Conservation (phyloP, 768 basidiomycete genomes). For the Cystofilobasidium capitatum region DNA sequence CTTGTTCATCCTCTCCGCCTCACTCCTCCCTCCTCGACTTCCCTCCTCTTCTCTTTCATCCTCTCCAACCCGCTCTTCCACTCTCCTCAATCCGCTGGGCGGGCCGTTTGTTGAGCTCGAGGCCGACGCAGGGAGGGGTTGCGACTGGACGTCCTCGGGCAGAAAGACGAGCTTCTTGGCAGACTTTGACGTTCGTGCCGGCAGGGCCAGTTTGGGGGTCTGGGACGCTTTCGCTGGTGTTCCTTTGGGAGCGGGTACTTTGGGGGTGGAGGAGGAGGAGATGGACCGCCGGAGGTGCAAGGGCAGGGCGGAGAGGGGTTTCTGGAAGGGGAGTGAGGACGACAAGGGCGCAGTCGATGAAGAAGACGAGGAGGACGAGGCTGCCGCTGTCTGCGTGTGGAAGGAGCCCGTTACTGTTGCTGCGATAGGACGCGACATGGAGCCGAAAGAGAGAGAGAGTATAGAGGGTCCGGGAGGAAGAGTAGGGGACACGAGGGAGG, state of each 20-base stretch:
- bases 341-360: no score
- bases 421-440: no score
- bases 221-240: slow-evolving; percentile 18
- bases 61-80: slow-evolving; percentile 48
- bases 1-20: slow-evolving; percentile 81
- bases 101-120: slow-evolving; percentile 6
- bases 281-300: not conserved
- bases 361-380: no score
- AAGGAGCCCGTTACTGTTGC: no score
- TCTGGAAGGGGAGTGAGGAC: no score
- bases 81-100: slow-evolving; percentile 41
- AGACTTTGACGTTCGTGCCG: slow-evolving; percentile 68
- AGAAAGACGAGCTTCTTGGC: slow-evolving; percentile 82
- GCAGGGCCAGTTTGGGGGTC: slow-evolving; percentile 11
- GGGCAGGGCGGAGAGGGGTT: not conserved
- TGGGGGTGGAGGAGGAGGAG: not conserved
- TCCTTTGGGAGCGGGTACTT: not conserved
- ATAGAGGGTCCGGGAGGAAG: no score
- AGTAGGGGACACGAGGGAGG: no score
- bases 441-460: no score
- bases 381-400: no score
- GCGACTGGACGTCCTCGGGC: slow-evolving; percentile 81
- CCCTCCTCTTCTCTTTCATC: slow-evolving; percentile 58
- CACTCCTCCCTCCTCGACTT: slow-evolving; percentile 60
- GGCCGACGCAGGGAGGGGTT: slow-evolving; percentile 46